These are phyloP conservation scores for Neurospora tetrasperma DNA, from an alignment of 495 filamentous ascomycete species.

Conservation along the genomic window DNA sequence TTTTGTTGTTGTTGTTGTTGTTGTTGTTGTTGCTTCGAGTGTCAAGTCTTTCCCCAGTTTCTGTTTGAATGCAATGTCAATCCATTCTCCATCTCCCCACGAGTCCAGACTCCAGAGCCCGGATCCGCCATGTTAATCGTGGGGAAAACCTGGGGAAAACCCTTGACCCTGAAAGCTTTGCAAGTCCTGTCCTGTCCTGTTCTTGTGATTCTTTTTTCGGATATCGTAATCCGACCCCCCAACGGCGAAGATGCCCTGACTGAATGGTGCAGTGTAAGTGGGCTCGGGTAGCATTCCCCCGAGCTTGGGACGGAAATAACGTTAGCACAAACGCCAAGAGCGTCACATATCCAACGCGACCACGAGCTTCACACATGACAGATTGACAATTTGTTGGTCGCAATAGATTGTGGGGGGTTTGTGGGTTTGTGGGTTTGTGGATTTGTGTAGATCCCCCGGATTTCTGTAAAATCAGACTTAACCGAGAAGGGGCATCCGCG, in stretches of 20 bases:
- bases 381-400: background rate
- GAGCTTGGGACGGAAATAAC: background rate
- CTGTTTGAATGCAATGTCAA: background rate
- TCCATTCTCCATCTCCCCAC: background rate
- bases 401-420: background rate
- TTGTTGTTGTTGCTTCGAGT: background rate
- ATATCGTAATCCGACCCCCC: background rate
- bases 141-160: background rate
- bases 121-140: background rate
- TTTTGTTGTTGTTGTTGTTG: background rate
- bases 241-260: background rate
- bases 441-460: background rate
- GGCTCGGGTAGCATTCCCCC: background rate
- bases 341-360: background rate
- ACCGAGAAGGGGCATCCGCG: background rate
- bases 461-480: background rate
- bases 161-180: background rate
- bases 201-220: background rate
- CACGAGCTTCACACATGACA: background rate
- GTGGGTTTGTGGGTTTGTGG: background rate
- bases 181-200: background rate
- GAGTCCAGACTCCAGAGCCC: background rate
- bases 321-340: background rate
- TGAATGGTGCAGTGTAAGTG: background rate
- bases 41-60: background rate